These are phyloP conservation scores for Zelonia costaricensis DNA, from an alignment of 208 protist genomes.

Conservation along the genomic window DNA sequence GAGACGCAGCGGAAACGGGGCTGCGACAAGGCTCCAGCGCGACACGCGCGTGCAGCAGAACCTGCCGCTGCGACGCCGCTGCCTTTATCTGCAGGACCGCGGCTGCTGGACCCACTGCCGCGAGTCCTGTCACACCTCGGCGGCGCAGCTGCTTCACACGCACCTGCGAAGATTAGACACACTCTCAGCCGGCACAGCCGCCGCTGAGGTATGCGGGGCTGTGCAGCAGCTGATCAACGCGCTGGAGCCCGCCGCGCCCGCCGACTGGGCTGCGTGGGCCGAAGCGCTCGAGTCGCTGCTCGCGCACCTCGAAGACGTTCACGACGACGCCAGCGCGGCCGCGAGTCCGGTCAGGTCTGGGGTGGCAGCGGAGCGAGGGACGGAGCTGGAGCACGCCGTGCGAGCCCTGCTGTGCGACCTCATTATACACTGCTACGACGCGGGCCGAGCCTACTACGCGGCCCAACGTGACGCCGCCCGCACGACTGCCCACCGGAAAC, in stretches of 20 bases:
- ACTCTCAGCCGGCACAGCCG: too few species aligned
- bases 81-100: constrained; percentile 66
- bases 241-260: too few species aligned
- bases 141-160: too few species aligned
- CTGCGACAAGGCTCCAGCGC: not conserved
- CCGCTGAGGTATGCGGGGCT: too few species aligned
- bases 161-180: too few species aligned
- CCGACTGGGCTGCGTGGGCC: constrained; percentile 31
- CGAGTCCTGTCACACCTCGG: too few species aligned
- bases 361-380: too few species aligned
- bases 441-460: constrained; percentile 22
- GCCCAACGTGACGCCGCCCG: not conserved
- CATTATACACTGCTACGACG: constrained; percentile 21
- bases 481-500: not conserved
- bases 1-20: too few species aligned
- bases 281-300: constrained; percentile 58
- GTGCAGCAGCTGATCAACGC: not conserved
- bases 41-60: constrained; percentile 34
- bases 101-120: constrained; percentile 24
- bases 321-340: not conserved
- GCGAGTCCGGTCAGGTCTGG: not conserved
- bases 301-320: constrained; percentile 28
- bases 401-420: constrained; percentile 21
- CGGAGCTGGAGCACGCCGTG: constrained; percentile 8
- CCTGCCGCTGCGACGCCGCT: constrained; percentile 62